Base-by-base conservation (phyloP, 352 stramenopile genomes). In the Globisporangium parvum region DNA sequence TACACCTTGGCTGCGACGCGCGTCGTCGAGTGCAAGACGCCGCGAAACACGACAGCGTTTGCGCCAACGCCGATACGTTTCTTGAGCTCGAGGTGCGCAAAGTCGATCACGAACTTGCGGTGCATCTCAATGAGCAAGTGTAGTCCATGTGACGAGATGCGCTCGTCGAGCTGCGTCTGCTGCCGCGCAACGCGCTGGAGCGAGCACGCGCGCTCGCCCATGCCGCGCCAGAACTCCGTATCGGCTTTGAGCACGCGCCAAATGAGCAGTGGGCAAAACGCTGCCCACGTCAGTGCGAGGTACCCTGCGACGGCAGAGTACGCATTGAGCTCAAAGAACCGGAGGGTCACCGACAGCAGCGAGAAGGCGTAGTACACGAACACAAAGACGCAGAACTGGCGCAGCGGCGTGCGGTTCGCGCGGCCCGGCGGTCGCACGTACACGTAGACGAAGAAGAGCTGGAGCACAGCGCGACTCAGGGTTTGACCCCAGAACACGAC, bases 211-310 rank as follows among this genome's bases (percentile, higher is more conserved):
- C 53, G 33, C 23, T 56, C 35, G 0, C 51, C 51, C 0, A 56
- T 12, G 2, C 82, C 77, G 41, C 82, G 67, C 82, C 82, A 92
- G 58, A 91, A 66, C 46, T 76, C 71, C 3, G 82, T 92, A 51
- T 92, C 82, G 9, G 71, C 82, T 23, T 72, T 75, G 12, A 93
- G 65, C 15, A 93, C 69, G 51, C 80, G 64, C 80, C 78, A 91
- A 56, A 92, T 76, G 4, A 75, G 49, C 2, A 67, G 5, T 1
- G 63, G 69, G 23, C 49, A 70, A 8, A 58, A 11, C 12, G 60
- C 72, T 8, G 50, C 60, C 69, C 69, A 84, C 17, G 26, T 56
- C 15, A 53, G 28, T 1, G 31, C n/a, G 47, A 21, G 67, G 42
- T 83, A 31, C 2, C 68, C 33, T 33, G 71, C 33, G 11, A 31